phyloP scores from a whole-genome alignment of 257 asterid genomes.

The Solanum phureja region DNA sequence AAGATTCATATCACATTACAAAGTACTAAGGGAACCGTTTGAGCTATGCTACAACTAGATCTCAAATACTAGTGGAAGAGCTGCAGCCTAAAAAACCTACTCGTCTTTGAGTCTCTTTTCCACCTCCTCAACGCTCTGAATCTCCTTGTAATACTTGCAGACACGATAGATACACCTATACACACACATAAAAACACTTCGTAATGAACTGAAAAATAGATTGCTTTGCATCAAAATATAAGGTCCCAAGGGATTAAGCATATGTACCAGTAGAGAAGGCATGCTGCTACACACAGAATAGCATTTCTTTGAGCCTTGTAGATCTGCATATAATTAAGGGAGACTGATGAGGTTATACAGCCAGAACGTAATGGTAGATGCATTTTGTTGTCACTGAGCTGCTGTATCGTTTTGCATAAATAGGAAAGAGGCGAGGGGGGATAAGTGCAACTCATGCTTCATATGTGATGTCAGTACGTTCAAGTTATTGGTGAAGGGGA shows the following conservation, averaged over 20 bases:
- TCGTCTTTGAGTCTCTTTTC: constrained; percentile 86
- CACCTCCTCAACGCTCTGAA: constrained; percentile 55
- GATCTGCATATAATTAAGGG: constrained; percentile 34
- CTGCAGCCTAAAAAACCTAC: constrained; percentile 18
- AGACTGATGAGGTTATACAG: not conserved
- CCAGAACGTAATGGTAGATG: not conserved
- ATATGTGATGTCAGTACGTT: not conserved
- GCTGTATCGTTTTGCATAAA: not conserved
- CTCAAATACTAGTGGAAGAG: not conserved
- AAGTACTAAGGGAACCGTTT: not conserved
- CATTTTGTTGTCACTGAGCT: not conserved
- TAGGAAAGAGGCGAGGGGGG: not conserved
- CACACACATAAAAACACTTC: not conserved
- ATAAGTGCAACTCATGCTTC: not conserved
- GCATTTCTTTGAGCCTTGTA: constrained; percentile 86
- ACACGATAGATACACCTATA: constrained; percentile 75
- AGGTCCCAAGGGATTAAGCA: not conserved
- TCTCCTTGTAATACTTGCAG: constrained; percentile 58
- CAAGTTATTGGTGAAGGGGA: not conserved
- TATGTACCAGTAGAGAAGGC: constrained; percentile 71
- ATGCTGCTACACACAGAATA: constrained; percentile 54
- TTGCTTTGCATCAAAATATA: not conserved
- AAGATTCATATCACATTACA: not conserved
- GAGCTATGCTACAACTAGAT: not conserved
- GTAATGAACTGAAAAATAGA: not conserved